Base-by-base conservation (phyloP, 345 rosid genomes). In the Hibiscus tridactylites region DNA sequence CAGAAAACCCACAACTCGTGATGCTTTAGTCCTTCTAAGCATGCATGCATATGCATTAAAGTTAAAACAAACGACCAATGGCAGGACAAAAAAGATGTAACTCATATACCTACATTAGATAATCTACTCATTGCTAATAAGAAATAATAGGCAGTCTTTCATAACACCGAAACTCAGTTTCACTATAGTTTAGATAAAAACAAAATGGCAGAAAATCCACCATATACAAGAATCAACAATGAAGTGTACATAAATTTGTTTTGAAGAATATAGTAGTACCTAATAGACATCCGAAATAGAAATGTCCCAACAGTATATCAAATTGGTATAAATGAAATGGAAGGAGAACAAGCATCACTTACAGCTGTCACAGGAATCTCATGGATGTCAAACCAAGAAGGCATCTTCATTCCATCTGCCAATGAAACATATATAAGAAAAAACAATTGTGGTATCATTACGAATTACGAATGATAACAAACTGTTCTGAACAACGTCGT, bases 351-450 rank as follows among this genome's bases (percentile, higher is more conserved):
- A 7, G 24, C 61, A 49, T 49, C 17, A 75, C 84, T 86, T 84
- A 93, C 98, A 66, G 88, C 91, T 6, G 86, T 87, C 58, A 93
- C 79, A 29, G 98, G 97, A 71, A 93, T 88, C 90, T 93, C 93
- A 52, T 77, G 91, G 71, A 93, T 84, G 75, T 93, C 93, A 76
- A 93, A 93, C 98, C 98, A 93, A 42, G 97, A 91, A 65, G 97
- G 96, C 96, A 93, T 93, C 74, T 87, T 86, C 75, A 83, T 74
- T 80, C 94, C 96, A 84, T 87, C 98, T 93, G 74, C 75, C 79
- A 81, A 13, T 47, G n/a, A 42, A 49, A 65, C 47, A 56, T 59
- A 6, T 2, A 75, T 24, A 21, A 59, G 8, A 8, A 49, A 67
- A 19, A 49, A 46, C n/a, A 24, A 42, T 26, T 66, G 57, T 0